These are phyloP conservation scores for Mycena galericulata DNA, from an alignment of 768 basidiomycete species.

Conservation along the genomic window DNA sequence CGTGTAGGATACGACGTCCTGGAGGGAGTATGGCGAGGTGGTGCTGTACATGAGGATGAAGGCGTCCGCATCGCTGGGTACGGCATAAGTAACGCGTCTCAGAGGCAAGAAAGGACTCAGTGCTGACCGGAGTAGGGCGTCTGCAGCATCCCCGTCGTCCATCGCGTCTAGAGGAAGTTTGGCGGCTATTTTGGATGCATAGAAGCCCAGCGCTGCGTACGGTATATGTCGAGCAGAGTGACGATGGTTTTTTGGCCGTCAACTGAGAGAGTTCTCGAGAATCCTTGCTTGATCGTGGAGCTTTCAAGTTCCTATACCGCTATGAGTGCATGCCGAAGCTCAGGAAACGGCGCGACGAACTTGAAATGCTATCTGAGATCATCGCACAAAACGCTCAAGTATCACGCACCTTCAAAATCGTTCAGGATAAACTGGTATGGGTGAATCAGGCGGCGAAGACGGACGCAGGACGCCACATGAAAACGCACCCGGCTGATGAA, in stretches of 20 bases:
- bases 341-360: constrained; percentile 16
- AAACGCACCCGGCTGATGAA: constrained; percentile 33
- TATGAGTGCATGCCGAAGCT: neutral
- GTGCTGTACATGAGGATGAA: constrained; percentile 37
- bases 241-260: constrained; percentile 32
- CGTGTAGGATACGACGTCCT: constrained; percentile 31
- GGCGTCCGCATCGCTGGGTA: constrained; percentile 26
- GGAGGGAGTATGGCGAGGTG: constrained; percentile 35
- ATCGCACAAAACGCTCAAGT: neutral
- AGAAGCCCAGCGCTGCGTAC: constrained; percentile 2
- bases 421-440: constrained; percentile 30
- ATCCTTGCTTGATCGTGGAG: constrained; percentile 26
- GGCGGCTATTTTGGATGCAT: neutral
- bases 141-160: constrained; percentile 3
- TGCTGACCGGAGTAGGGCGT: constrained; percentile 15
- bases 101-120: neutral
- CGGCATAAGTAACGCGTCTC: constrained; percentile 1
- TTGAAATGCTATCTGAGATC: constrained; percentile 11
- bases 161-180: constrained; percentile 3
- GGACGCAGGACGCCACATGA: neutral
- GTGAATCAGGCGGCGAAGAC: constrained; percentile 1
- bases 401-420: constrained; percentile 27
- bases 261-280: constrained; percentile 26
- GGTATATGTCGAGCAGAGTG: constrained; percentile 32
- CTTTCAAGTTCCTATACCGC: constrained; percentile 17